These are phyloP conservation scores for Rhododendron simsii DNA, from an alignment of 148 eudicot genomes.

Conservation along the genomic window DNA sequence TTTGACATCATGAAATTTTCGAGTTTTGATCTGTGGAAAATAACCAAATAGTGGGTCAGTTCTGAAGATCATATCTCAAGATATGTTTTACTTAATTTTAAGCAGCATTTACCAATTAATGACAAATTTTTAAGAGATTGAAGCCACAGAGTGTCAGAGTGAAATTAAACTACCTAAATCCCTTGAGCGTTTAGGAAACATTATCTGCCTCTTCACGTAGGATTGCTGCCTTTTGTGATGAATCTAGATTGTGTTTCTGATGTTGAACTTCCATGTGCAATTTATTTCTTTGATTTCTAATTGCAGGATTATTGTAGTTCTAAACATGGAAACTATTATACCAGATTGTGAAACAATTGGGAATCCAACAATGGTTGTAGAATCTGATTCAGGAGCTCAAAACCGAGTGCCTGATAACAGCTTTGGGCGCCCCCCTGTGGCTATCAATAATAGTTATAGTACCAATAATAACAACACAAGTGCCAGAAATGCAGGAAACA, in stretches of 20 bases:
- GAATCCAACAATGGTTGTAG: slow-evolving; percentile 46
- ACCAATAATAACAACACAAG: slow-evolving; percentile 19
- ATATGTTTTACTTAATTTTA: neutral
- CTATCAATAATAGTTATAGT: slow-evolving; percentile 13
- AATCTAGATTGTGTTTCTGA: slow-evolving; percentile 7
- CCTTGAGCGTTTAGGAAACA: neutral
- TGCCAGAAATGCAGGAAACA: slow-evolving; percentile 31
- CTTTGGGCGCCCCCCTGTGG: slow-evolving; percentile 14
- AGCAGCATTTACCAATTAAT: neutral
- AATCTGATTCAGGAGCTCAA: slow-evolving; percentile 36
- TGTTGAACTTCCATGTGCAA: neutral
- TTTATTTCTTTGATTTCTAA: slow-evolving; percentile 9
- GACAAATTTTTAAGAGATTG: neutral
- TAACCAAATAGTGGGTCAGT: neutral
- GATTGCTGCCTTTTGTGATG: neutral
- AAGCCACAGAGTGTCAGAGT: neutral
- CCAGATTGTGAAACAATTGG: slow-evolving; percentile 82
- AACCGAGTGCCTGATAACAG: slow-evolving; percentile 30
- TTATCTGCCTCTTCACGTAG: neutral
- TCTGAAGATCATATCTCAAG: neutral
- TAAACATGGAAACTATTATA: slow-evolving; percentile 89
- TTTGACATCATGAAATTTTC: neutral
- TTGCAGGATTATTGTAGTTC: slow-evolving; percentile 85
- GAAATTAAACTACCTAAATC: neutral
- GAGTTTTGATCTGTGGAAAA: neutral